These are phyloP conservation scores for Backusella macrospora DNA, from an alignment of 192 early-diverging fungal species.

Conservation along the genomic window DNA sequence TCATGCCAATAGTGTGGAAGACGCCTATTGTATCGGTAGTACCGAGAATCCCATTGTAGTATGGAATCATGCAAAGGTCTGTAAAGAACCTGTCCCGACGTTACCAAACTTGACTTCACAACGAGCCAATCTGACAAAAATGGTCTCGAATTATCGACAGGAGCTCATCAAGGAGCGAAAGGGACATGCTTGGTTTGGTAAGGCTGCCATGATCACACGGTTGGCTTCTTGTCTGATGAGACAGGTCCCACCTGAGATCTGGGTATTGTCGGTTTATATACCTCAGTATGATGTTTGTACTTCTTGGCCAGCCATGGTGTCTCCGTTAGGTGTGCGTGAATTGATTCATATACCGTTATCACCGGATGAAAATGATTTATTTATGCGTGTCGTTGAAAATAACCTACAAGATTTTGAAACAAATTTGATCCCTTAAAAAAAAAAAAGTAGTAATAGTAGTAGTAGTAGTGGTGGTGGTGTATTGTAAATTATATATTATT, in stretches of 20 bases:
- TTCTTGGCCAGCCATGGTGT: constrained; percentile 14
- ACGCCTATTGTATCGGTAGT: constrained; percentile 10
- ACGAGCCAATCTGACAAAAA: background rate
- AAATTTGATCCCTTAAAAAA: background rate
- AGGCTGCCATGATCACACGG: background rate
- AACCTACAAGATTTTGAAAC: background rate
- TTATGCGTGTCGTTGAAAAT: background rate
- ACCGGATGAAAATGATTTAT: background rate
- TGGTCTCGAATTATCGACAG: background rate
- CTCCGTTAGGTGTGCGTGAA: background rate
- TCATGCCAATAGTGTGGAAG: background rate
- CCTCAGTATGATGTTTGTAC: background rate
- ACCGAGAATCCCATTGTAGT: background rate
- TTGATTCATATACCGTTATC: constrained; percentile 1
- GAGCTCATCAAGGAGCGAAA: background rate
- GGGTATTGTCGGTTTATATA: constrained; percentile 14
- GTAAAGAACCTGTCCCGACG: background rate
- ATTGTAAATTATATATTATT: background rate
- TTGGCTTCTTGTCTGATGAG: background rate
- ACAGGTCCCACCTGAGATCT: background rate
- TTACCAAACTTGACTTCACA: background rate
- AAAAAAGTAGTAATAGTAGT: background rate
- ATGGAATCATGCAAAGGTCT: constrained; percentile 1
- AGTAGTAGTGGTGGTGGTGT: background rate
- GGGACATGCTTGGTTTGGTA: constrained; percentile 17